Base-by-base conservation (phyloP, 2,329 filamentous ascomycete species). In the Cryphonectria parasitica region DNA sequence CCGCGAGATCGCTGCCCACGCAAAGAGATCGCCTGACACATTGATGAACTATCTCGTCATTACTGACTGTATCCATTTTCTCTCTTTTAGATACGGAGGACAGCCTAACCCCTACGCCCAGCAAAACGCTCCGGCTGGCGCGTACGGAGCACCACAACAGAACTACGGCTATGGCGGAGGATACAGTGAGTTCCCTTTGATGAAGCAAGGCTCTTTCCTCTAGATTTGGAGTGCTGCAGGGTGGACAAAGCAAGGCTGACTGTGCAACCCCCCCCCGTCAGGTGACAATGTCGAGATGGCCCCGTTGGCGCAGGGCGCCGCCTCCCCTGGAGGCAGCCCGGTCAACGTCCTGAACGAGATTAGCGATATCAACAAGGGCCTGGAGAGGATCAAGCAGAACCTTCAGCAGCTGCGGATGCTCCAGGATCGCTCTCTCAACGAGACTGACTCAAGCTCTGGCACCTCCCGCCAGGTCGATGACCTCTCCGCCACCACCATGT, bases 331-430 rank as follows among this genome's bases (percentile, higher is more conserved):
- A 64, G 76, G 81, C 75, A 89, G 94, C 79, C 89, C 92, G 60
- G 94, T 93, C 78, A 88, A 88, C 69, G 92, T 97, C 75, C 87
- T 98, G 72, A 93, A 97, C 82, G 91, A 96, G 80, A 96, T 93
- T 82, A 88, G 89, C 71, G 90, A 93, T 62, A 92, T 98, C 79
- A 91, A 94, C 79, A 85, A 88, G 71, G 91, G 90, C 58, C 92
- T 98, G 77, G 88, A 92, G 73, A 85, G 90, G 71, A 89, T 98
- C 77, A 90, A 94, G 77, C 82, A 83, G 73, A 92, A 92, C 76
- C 88, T 97, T 45, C 86, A 89, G 74, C 88, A 92, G 77, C 88
- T 97, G 64, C 88, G 89, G 76, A 87, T 86, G 79, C 85, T 93
- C 52, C 92, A 95, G 79, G 87, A 88, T 77, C 87, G 89, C 73